Evolutionary conservation across 2,329 filamentous ascomycete genomes (phyloP), one percentile per base, ranked within the genome.

Genomic region (Xylaria sp.): DNA sequence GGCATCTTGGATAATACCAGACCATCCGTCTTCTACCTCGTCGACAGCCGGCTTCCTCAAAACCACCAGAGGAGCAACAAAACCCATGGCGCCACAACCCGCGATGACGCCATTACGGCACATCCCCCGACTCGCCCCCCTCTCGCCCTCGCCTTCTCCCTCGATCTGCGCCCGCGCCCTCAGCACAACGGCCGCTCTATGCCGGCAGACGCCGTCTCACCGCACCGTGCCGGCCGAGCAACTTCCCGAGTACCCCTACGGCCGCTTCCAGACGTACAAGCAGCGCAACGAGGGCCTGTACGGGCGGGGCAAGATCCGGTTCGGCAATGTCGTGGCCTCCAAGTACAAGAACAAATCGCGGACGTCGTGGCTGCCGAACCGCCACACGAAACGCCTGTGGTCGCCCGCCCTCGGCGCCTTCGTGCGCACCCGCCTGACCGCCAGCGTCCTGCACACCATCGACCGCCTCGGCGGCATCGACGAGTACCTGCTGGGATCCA

Each of bases 381-480:
- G 93, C 50, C 86, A 88, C 75, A 85, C 84, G 64, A 92, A 92
- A 81, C 85, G 85, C 34, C 85, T 96, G 65, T 93, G 86, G 82
- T 89, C 88, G 27, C 84, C 86, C 8, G 82, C 87, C 0, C 82
- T 96, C 65, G 83, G 85, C 70, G 85, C 85, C 70, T 86, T 85
- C 75, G 83, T 96, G 63, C 89, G 89, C 78, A 85, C 92, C 47
- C 86, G 90, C 69, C 84, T 95, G 65, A 93, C 90, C 6, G 85
- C 91, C 48, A 86, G 88, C 65, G 92, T 93, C 30, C 84, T 92
- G 74, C 85, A 88, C 77, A 90, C 89, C 42, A 92, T 98, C 77
- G 90, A 93, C 78, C 95, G 94, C 78, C 89, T 91, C 70, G 95
- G 95, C 68, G 94, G 96, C 7, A 85, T 99, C 71, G 96, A 99